A percentile compares a stretch with the other conserved stretches of the same genome.
Evolutionary conservation across 2,329 filamentous ascomycete genomes (phyloP).

Genomic region (Fusarium falciforme): DNA sequence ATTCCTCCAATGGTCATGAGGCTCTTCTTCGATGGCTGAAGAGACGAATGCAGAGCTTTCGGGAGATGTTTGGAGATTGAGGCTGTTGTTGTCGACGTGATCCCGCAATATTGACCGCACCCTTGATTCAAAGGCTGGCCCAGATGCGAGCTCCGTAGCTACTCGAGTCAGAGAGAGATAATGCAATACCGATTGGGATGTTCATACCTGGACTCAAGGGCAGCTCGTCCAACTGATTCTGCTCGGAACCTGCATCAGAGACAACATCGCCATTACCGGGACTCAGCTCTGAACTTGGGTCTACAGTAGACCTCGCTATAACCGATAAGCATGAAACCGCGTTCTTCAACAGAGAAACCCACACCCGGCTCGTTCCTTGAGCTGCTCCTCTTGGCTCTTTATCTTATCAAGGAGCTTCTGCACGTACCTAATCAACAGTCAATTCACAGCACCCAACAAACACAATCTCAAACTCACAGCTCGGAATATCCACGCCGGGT

Average conservation of each 20-base stretch:
- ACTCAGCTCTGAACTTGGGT: background rate
- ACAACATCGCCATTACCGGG: background rate
- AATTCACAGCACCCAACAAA: background rate
- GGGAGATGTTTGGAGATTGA: constrained; percentile 17
- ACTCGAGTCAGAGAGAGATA: background rate
- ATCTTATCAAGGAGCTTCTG: constrained; percentile 35
- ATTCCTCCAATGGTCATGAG: constrained; percentile 17
- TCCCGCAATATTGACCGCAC: constrained; percentile 36
- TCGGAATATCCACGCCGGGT: constrained; percentile 39
- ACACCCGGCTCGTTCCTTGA: background rate
- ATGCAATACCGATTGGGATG: background rate
- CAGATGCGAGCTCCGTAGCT: constrained; percentile 31
- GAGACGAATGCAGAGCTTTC: constrained; percentile 47
- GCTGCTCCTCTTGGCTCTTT: constrained; percentile 27
- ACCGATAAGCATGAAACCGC: background rate
- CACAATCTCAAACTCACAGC: constrained; percentile 14
- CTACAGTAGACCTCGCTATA: background rate
- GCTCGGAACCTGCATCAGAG: background rate
- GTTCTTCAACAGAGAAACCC: background rate
- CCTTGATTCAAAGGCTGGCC: constrained; percentile 38
- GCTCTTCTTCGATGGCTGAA: constrained; percentile 37
- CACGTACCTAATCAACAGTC: constrained; percentile 28
- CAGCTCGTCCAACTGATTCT: background rate
- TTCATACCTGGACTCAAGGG: constrained; percentile 11
- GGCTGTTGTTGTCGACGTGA: constrained; percentile 18